Conservation (phyloP, 2,329 filamentous ascomycete species). For the Gliomastix tumulicola region DNA sequence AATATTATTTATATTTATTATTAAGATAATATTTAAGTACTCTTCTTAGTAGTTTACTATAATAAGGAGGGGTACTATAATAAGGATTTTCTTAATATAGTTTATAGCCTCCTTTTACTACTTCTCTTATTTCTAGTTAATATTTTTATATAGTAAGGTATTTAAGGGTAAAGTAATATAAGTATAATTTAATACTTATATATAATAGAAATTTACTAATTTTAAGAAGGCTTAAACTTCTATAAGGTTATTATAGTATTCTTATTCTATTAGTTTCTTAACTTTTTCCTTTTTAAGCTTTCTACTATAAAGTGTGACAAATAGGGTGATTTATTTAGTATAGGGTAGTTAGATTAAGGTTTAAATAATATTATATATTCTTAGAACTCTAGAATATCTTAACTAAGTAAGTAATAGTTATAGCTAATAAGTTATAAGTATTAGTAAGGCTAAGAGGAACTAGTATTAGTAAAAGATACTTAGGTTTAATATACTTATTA, state of each 20-base stretch:
- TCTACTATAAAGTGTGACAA: not conserved
- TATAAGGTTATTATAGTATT: not conserved
- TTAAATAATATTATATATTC: not conserved
- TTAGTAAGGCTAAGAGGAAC: no score
- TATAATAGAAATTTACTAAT: not conserved
- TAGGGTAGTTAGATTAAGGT: not conserved
- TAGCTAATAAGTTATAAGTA: no score
- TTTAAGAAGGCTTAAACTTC: not conserved
- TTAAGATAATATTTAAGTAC: no score
- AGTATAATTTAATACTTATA: not conserved
- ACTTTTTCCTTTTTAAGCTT: not conserved
- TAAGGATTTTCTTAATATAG: not conserved
- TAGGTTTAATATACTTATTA: no score
- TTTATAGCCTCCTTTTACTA: not conserved
- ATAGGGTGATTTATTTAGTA: no score
- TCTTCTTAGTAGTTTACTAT: not conserved
- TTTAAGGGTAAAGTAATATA: not conserved
- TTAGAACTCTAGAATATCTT: not conserved
- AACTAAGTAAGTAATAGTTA: not conserved
- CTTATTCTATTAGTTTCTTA: not conserved
- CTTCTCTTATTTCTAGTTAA: not conserved
- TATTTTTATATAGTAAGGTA: not conserved
- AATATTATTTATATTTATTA: no score
- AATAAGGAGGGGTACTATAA: not conserved
- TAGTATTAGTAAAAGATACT: no score